Conservation (phyloP, 2,329 filamentous ascomycete genomes). For the Aspergillus versicolor region DNA sequence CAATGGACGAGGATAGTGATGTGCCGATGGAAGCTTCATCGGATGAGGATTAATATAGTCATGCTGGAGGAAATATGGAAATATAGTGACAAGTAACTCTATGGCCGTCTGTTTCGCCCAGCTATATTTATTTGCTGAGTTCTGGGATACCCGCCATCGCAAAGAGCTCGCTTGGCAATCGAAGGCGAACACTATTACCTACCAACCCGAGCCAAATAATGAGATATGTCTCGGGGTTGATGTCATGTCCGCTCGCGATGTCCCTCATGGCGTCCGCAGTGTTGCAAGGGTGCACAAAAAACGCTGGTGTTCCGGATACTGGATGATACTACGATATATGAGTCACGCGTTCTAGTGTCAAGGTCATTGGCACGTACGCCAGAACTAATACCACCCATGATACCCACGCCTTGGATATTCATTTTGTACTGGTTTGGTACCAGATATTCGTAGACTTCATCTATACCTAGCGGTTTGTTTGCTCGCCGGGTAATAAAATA, state of each 20-base stretch:
- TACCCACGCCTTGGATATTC: slow-evolving; percentile 59
- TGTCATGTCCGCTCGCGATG: slow-evolving; percentile 49
- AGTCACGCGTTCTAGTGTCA: slow-evolving; percentile 28
- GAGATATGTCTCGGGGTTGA: slow-evolving; percentile 66
- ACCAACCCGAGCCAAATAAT: slow-evolving; percentile 87
- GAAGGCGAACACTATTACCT: slow-evolving; percentile 75
- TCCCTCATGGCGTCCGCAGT: slow-evolving; percentile 75
- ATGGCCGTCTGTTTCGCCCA: slow-evolving; percentile 14
- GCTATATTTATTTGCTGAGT: slow-evolving; percentile 18
- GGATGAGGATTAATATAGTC: slow-evolving; percentile 62
- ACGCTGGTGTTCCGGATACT: slow-evolving; percentile 71
- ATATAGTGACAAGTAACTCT: slow-evolving; percentile 7
- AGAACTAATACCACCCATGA: slow-evolving; percentile 72
- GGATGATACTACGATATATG: slow-evolving; percentile 72
- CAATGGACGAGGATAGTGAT: slow-evolving; percentile 68
- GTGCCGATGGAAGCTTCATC: slow-evolving; percentile 70
- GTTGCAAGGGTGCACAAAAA: slow-evolving; percentile 91
- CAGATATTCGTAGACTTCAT: slow-evolving; percentile 68
- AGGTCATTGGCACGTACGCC: slow-evolving; percentile 59
- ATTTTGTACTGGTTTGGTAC: slow-evolving; percentile 66
- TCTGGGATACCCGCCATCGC: slow-evolving; percentile 22
- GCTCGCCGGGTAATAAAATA: slow-evolving; percentile 69
- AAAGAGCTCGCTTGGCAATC: slow-evolving; percentile 68
- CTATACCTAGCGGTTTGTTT: slow-evolving; percentile 60
- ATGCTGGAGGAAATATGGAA: slow-evolving; percentile 5